phyloP scores from a whole-genome alignment of 1,284 basidiomycete genomes.

The Ganoderma lucidum region DNA sequence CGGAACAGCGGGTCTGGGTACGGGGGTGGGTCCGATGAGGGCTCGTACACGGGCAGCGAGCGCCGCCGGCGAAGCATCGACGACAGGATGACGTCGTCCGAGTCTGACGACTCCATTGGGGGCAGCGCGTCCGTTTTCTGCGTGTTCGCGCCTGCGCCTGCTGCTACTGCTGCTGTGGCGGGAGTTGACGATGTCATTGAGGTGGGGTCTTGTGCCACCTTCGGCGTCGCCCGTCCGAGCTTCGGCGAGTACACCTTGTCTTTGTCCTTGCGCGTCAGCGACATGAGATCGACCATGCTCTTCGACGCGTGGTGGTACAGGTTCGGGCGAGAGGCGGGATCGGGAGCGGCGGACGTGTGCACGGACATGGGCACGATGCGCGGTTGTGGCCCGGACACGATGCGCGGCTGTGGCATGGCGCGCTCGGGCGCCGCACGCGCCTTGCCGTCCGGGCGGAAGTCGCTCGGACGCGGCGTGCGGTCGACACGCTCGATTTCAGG shows the following conservation, averaged over 20 bases:
- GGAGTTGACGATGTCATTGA: neutral
- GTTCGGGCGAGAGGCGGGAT: conserved; percentile 49
- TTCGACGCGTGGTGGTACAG: conserved; percentile 71
- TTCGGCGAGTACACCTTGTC: conserved; percentile 33
- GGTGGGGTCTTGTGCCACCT: conserved; percentile 9
- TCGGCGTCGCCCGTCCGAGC: conserved; percentile 23
- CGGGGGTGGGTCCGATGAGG: conserved; percentile 56
- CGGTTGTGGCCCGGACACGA: conserved; percentile 26
- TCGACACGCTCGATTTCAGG: conserved; percentile 28
- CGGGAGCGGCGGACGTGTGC: conserved; percentile 25
- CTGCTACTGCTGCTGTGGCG: neutral
- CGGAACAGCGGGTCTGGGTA: conserved; percentile 52
- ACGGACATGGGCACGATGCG: conserved; percentile 21
- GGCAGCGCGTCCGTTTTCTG: conserved; percentile 23
- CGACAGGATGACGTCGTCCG: conserved; percentile 32
- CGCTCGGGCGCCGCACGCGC: conserved; percentile 15
- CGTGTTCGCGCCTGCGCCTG: no score
- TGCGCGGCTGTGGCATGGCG: conserved; percentile 24
- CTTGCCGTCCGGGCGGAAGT: conserved; percentile 27
- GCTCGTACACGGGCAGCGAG: conserved; percentile 66
- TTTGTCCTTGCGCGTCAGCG: conserved; percentile 41
- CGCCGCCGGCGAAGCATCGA: conserved; percentile 52
- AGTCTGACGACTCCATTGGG: conserved; percentile 25
- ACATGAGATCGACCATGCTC: conserved; percentile 61
- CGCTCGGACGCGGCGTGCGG: conserved; percentile 48